phyloP scores from a whole-genome alignment of 805 yeast genomes.

The Saturnispora gosingensis region DNA sequence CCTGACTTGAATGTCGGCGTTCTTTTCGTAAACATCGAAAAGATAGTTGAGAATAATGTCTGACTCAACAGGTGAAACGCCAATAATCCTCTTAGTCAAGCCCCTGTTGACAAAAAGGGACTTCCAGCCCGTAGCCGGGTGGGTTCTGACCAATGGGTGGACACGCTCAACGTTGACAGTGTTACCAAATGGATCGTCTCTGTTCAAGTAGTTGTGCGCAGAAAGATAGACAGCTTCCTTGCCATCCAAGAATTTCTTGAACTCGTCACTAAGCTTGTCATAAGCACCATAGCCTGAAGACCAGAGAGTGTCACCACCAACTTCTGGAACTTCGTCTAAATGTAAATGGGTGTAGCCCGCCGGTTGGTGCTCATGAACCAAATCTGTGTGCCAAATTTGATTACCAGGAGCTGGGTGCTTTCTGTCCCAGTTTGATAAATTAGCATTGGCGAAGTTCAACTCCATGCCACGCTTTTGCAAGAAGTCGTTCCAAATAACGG shows the following conservation, averaged over 20 bases:
- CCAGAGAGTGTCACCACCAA: constrained; percentile 52
- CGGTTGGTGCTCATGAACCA: constrained; percentile 48
- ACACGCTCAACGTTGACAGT: constrained; percentile 41
- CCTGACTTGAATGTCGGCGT: constrained; percentile 48
- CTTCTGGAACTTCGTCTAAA: constrained; percentile 39
- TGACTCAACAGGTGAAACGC: constrained; percentile 42
- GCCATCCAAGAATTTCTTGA: constrained; percentile 43
- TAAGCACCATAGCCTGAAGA: constrained; percentile 50
- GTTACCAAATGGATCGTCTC: constrained; percentile 37
- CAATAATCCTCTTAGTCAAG: constrained; percentile 43
- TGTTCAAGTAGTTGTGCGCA: constrained; percentile 31
- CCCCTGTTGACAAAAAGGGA: constrained; percentile 43
- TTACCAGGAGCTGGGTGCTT: constrained; percentile 13
- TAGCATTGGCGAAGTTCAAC: constrained; percentile 15
- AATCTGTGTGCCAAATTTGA: constrained; percentile 39
- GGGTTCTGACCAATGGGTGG: constrained; percentile 55
- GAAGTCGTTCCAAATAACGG: constrained; percentile 36
- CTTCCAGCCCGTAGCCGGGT: constrained; percentile 59
- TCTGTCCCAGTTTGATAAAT: constrained; percentile 14
- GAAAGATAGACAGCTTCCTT: constrained; percentile 37
- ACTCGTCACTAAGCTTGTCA: constrained; percentile 43
- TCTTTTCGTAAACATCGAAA: constrained; percentile 37
- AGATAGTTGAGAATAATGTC: constrained; percentile 39
- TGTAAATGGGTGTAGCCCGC: constrained; percentile 48
- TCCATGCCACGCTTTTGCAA: constrained; percentile 19